Evolutionary conservation across 495 filamentous ascomycete genomes (phyloP), one percentile per base, ranked within the genome.

Genomic region (Penicillium paradoxum): DNA sequence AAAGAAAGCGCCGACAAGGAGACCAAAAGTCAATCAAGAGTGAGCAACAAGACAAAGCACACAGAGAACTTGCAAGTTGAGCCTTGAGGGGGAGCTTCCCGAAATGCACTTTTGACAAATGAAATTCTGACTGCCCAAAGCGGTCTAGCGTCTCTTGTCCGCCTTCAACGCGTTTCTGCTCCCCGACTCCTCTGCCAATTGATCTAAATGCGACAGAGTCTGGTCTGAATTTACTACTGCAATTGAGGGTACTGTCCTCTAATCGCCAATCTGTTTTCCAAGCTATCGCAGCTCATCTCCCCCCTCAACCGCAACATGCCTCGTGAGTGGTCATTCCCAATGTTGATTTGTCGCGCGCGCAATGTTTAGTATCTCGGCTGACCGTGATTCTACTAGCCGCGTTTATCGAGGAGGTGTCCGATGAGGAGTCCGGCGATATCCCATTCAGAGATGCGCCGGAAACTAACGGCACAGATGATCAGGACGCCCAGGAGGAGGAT

Each of bases 341-440:
- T 54, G 52, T 63, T 57, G 51, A 37, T 39, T 32, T 30, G 27
- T 42, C 54, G 57, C 57, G 45, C 51, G 30, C 54, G 56, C 45
- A 33, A 19, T 44, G 15, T 18, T 45, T 30, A 38, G 41, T 45
- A 43, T 50, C 29, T 44, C 13, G 5, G 54, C 43, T 66, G 37
- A 65, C 56, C 18, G n/a, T 36, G 19, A 40, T 25, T 37, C 50
- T 25, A 25, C 33, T 29, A 76, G 73, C 73, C 43, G 68, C 71
- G 41, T 51, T 76, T 21, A n/a, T n/a, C n/a, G 67, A 73, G 24
- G 65, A 70, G 21, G 41, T 69, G 15, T 78, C 74, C 15, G 77
- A 79, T 41, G 71, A 72, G 17, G 78, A 79, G 51, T 74, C 73
- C 6, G 71, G 66, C 5, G 74, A 75, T 15, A 71, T 76, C 17